phyloP scores from a whole-genome alignment of 2,329 filamentous ascomycete genomes.

The Pseudopithomyces chartarum region DNA sequence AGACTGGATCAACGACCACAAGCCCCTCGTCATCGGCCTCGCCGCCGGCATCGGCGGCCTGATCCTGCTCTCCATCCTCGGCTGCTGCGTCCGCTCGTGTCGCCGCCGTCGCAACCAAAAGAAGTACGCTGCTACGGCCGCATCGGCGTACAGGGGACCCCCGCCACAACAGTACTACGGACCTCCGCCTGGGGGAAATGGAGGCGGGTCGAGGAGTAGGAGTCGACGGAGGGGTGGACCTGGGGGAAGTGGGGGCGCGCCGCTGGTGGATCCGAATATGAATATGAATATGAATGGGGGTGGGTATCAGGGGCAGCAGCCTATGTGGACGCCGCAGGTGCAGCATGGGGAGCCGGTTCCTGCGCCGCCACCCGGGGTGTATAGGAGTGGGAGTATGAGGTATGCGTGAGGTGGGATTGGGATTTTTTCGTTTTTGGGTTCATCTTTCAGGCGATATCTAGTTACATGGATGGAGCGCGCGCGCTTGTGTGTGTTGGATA shows the following conservation, averaged over 20 bases:
- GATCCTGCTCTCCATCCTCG: constrained; percentile 66
- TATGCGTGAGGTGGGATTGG: not conserved
- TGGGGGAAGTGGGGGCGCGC: not conserved
- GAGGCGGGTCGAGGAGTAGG: not conserved
- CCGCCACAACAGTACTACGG: constrained; percentile 11
- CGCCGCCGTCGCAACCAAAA: constrained; percentile 30
- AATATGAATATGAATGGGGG: too few species aligned
- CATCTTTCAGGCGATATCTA: too few species aligned
- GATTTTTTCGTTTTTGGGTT: too few species aligned
- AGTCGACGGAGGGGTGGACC: constrained; percentile 2
- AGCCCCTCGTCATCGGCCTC: constrained; percentile 81
- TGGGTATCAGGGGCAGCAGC: not conserved
- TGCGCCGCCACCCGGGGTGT: constrained; percentile 1
- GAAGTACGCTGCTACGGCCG: constrained; percentile 28
- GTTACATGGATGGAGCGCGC: too few species aligned
- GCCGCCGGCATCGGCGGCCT: constrained; percentile 73
- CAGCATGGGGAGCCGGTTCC: not conserved
- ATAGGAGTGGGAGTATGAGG: not conserved
- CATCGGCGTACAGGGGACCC: constrained; percentile 17
- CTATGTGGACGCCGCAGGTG: not conserved
- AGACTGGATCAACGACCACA: constrained; percentile 78
- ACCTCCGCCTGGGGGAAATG: not conserved
- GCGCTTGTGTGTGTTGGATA: too few species aligned
- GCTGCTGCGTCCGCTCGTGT: constrained; percentile 67
- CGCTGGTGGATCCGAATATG: constrained; percentile 1